A percentile compares a stretch with the other conserved stretches of the same genome.
Conservation (phyloP, 108 stramenopile genomes). For the Cyclotella sp. region DNA sequence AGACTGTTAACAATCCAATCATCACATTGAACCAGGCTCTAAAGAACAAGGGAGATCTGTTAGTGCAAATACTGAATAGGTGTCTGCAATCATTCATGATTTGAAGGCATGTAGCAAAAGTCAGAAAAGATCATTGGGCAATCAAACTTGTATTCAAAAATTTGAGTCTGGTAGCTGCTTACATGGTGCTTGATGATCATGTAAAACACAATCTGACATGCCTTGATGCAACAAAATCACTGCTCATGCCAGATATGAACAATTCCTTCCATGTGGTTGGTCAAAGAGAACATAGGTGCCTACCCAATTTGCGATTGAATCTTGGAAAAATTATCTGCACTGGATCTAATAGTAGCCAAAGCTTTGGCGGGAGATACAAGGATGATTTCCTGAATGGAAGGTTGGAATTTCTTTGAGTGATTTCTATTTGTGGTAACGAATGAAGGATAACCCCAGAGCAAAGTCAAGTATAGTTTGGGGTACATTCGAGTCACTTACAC, state of each 20-base stretch:
- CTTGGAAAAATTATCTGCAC: conserved; percentile 1
- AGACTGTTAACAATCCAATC: too few relatives aligned
- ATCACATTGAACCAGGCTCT: too few relatives aligned
- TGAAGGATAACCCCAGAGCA: background rate
- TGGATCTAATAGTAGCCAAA: background rate
- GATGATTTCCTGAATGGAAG: conserved; percentile 1
- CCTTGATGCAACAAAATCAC: conserved; percentile 7
- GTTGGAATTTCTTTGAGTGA: background rate
- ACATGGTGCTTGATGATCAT: too few relatives aligned
- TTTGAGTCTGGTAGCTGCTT: background rate
- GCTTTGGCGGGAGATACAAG: background rate
- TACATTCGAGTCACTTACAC: conserved; percentile 5
- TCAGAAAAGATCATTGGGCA: conserved; percentile 1
- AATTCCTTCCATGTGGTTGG: background rate
- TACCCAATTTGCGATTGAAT: conserved; percentile 14
- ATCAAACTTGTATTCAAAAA: conserved; percentile 10
- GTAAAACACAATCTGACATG: background rate
- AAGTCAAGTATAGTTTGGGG: background rate
- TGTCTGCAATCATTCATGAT: conserved; percentile 1
- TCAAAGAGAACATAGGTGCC: background rate
- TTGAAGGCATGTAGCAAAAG: background rate
- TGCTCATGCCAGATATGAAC: background rate
- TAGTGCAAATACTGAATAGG: background rate
- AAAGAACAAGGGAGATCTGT: too few relatives aligned
- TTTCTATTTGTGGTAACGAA: conserved; percentile 2